Base-by-base conservation (phyloP, 306 rosid species). In the Citrullus mucosospermus region DNA sequence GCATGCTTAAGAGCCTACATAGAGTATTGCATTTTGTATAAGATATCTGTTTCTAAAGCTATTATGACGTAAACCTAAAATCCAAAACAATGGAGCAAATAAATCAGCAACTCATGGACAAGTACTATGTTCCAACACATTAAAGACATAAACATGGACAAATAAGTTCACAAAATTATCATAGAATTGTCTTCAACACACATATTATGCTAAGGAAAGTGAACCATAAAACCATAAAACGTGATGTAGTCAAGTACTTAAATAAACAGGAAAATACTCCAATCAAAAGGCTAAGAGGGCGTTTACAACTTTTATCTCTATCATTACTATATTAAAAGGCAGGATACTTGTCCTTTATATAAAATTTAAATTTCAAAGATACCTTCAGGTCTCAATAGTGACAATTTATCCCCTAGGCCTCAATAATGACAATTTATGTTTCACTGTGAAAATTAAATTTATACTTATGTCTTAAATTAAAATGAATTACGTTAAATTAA, bases 1-100 rank as follows among this genome's bases (percentile, higher is more conserved):
- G 89, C 87, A 78, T 86, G 87, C 75, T 79, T 43, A 77, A 86
- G 87, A 80, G 89, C 87, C 89, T 86, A 78, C 80, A 65, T 22
- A 79, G 51, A 63, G 70, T 48, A 53, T 16, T n/a, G 60, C 46
- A 68, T 57, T 30, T 54, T 79, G 65, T 58, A 67, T 20, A 75
- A 43, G 75, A 68, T 68, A 17, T 43, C 54, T 41, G 44, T 66
- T 8, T 67, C 51, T 38, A 67, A 39, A 54, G 74, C 22, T 28
- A 70, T 28, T 61, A 53, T 25, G 67, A 66, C 38, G 6, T 82
- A 78, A 18, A 78, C 32, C n/a, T 20, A 66, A 41, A 50, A 68
- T 41, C 54, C 54, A 68, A 39, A 17, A 39, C 32, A 67, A 67
- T 68, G 16, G 17, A 41, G 16, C 71, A 68, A 43, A 43, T 18